Conservation (phyloP, 306 rosid species). For the Fagus crenata region DNA sequence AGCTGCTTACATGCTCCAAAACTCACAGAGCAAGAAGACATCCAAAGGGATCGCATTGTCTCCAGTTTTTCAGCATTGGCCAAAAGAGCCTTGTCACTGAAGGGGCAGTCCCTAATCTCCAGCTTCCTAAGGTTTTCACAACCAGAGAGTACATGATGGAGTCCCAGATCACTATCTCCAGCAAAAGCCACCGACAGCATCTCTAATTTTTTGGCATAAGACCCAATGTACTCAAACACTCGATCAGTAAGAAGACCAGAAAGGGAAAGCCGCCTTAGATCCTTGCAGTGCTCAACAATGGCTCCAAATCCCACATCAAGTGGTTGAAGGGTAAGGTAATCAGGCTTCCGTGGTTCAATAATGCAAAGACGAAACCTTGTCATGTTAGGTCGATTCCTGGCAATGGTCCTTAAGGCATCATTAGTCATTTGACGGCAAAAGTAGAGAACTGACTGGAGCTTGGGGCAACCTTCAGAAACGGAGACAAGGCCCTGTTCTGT, state of each 20-base stretch:
- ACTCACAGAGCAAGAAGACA: conserved; percentile 96
- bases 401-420: conserved; percentile 74
- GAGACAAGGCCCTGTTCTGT: conserved; percentile 89
- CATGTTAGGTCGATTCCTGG: conserved; percentile 76
- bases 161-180: conserved; percentile 90
- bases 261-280: conserved; percentile 82
- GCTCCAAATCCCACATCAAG: conserved; percentile 94
- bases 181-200: conserved; percentile 98
- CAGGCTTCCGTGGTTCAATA: conserved; percentile 77
- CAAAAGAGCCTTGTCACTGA: conserved; percentile 96
- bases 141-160: conserved; percentile 85
- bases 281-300: conserved; percentile 92
- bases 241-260: conserved; percentile 89
- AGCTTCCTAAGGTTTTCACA: conserved; percentile 92
- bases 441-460: conserved; percentile 89
- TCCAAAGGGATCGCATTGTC: conserved; percentile 99
- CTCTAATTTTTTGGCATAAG: conserved; percentile 80
- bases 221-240: conserved; percentile 77
- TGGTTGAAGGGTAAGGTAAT: conserved; percentile 65
- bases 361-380: conserved; percentile 91
- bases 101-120: conserved; percentile 99
- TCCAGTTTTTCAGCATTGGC: conserved; percentile 99
- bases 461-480: conserved; percentile 92
- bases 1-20: conserved; percentile 91
- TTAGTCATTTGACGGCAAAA: conserved; percentile 96